These are phyloP conservation scores for Penicillium sp. DNA, from an alignment of 2,329 filamentous ascomycete species.

Conservation along the genomic window DNA sequence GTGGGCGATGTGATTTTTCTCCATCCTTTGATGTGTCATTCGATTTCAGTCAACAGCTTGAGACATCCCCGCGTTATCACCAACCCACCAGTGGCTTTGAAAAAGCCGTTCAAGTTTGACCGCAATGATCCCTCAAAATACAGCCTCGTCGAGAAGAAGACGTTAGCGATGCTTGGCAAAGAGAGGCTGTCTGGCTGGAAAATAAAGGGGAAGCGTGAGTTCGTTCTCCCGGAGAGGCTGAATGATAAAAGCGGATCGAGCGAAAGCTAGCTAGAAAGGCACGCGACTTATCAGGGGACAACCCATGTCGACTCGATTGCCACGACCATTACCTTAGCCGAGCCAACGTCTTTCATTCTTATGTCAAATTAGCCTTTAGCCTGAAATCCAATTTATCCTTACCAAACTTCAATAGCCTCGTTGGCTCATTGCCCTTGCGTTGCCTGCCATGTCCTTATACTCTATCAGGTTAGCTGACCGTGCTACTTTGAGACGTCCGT, in stretches of 20 bases:
- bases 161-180: constrained; percentile 41
- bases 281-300: neutral
- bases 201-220: constrained; percentile 39
- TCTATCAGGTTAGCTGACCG: neutral
- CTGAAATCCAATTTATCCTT: neutral
- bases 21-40: constrained; percentile 50
- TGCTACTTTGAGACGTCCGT: neutral
- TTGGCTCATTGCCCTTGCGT: neutral
- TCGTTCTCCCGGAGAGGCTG: constrained; percentile 42
- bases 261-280: constrained; percentile 33
- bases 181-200: constrained; percentile 43
- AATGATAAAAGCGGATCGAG: constrained; percentile 25
- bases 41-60: constrained; percentile 43
- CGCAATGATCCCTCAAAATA: constrained; percentile 39
- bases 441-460: neutral
- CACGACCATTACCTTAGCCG: neutral
- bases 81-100: constrained; percentile 47
- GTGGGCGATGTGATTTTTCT: constrained; percentile 48
- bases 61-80: constrained; percentile 46
- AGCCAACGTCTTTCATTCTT: neutral
- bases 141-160: constrained; percentile 47
- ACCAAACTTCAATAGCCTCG: neutral
- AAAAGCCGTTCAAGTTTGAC: constrained; percentile 45
- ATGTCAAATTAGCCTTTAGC: constrained; percentile 2
- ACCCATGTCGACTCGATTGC: neutral